Conservation (phyloP, 106 monocot genomes). For the Apostasia ramifera region DNA sequence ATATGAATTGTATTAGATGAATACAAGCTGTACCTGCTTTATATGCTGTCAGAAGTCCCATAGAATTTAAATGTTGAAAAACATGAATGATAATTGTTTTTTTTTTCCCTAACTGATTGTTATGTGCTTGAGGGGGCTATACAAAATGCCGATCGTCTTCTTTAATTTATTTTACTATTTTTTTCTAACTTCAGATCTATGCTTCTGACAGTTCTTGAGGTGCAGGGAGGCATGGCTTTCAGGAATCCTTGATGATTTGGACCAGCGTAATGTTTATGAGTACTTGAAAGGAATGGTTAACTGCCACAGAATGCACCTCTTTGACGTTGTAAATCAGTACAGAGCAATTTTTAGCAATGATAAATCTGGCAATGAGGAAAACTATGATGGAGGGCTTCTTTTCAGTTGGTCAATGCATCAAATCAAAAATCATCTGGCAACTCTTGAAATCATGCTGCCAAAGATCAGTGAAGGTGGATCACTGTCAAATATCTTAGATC, state of each 20-base stretch:
- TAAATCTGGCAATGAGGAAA: slow-evolving; percentile 87
- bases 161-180: background rate
- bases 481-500: slow-evolving; percentile 80
- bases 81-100: too few species aligned
- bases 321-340: slow-evolving; percentile 97
- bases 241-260: slow-evolving; percentile 88
- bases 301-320: slow-evolving; percentile 84
- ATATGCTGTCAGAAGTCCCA: too few species aligned
- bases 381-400: slow-evolving; percentile 93
- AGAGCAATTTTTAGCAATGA: slow-evolving; percentile 91
- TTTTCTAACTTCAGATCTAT: slow-evolving; percentile 5
- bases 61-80: too few species aligned
- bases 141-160: background rate
- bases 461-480: slow-evolving; percentile 86
- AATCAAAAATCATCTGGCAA: slow-evolving; percentile 69
- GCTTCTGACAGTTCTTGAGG: slow-evolving; percentile 73
- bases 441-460: slow-evolving; percentile 85
- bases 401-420: slow-evolving; percentile 99
- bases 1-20: too few species aligned
- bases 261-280: slow-evolving; percentile 86
- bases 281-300: slow-evolving; percentile 91
- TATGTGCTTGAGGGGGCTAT: too few species aligned
- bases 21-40: too few species aligned
- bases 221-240: slow-evolving; percentile 97
- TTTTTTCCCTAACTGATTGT: too few species aligned